Conservation (phyloP, 225 moss, liverwort and hornwort species). For the Pleurozium schreberi region DNA sequence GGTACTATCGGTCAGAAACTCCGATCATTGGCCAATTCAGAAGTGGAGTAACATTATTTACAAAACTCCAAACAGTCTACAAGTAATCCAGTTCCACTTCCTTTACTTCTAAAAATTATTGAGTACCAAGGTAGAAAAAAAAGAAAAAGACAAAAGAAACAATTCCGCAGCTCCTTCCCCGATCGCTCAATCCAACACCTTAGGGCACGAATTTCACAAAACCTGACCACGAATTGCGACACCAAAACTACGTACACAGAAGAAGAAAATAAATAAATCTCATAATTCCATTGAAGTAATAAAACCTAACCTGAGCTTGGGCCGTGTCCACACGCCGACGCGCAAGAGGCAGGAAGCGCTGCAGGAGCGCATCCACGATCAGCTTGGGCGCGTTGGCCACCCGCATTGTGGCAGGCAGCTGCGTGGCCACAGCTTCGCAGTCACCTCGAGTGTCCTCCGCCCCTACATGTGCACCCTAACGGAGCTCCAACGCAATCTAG, state of each 20-base stretch:
- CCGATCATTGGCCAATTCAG: neutral
- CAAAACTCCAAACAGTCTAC: neutral
- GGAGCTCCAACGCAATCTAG: neutral
- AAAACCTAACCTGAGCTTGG: slow-evolving; percentile 72
- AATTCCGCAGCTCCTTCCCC: neutral
- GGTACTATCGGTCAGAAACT: neutral
- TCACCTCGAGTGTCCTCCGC: neutral
- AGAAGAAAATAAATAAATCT: neutral
- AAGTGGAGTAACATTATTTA: neutral
- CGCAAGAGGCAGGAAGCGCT: slow-evolving; percentile 89
- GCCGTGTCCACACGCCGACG: slow-evolving; percentile 95
- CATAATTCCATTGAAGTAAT: neutral
- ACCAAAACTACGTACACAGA: neutral
- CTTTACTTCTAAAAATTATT: neutral
- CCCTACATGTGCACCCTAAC: slow-evolving; percentile 12
- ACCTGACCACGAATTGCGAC: neutral
- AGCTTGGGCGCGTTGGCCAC: slow-evolving; percentile 80
- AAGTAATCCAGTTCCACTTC: neutral
- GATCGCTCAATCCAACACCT: neutral
- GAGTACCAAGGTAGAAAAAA: neutral
- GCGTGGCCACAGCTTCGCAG: neutral
- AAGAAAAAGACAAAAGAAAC: neutral
- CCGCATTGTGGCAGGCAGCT: slow-evolving; percentile 55
- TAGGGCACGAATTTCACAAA: slow-evolving; percentile 1
- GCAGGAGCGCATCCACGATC: slow-evolving; percentile 95